Percentiles rank a stretch among this genome's conserved stretches.
Evolutionary conservation across 495 filamentous ascomycete genomes (phyloP).

Genomic region (Filosporella fistucella): DNA sequence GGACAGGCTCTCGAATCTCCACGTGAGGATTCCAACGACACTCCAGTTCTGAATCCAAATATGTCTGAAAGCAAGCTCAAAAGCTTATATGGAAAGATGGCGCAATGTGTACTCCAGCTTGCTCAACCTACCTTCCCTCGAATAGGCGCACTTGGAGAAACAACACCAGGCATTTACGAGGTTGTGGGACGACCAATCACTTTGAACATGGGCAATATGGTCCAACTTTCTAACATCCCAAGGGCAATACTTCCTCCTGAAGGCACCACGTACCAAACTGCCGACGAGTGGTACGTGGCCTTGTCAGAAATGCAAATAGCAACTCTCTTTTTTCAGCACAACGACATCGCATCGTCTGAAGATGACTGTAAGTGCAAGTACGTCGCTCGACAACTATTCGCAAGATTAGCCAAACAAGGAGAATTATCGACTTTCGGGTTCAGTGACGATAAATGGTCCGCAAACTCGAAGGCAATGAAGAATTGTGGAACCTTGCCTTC

Average conservation of each 20-base stretch:
- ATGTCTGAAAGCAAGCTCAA: constrained; percentile 19
- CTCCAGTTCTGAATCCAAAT: constrained; percentile 21
- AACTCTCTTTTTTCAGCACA: constrained; percentile 24
- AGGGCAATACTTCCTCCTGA: constrained; percentile 16
- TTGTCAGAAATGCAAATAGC: constrained; percentile 22
- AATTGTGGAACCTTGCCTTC: not conserved
- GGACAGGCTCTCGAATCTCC: not conserved
- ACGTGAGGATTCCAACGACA: not conserved
- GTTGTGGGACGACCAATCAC: constrained; percentile 21
- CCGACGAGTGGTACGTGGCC: constrained; percentile 22
- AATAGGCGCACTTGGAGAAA: constrained; percentile 26
- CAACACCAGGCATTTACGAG: constrained; percentile 10
- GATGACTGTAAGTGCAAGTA: constrained; percentile 19
- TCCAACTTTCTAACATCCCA: constrained; percentile 25
- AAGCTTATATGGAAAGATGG: constrained; percentile 23
- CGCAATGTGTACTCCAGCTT: constrained; percentile 24
- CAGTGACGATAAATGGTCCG: not conserved
- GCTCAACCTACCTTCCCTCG: constrained; percentile 11
- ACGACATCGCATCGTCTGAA: constrained; percentile 23
- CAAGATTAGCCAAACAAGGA: constrained; percentile 22
- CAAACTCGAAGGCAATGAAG: not conserved
- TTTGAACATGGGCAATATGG: constrained; percentile 29
- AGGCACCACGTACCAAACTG: constrained; percentile 18
- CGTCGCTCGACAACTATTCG: constrained; percentile 23
- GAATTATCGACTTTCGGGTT: constrained; percentile 2